Conservation (phyloP, 768 basidiomycete genomes). For the Pulveroboletus sp. region DNA sequence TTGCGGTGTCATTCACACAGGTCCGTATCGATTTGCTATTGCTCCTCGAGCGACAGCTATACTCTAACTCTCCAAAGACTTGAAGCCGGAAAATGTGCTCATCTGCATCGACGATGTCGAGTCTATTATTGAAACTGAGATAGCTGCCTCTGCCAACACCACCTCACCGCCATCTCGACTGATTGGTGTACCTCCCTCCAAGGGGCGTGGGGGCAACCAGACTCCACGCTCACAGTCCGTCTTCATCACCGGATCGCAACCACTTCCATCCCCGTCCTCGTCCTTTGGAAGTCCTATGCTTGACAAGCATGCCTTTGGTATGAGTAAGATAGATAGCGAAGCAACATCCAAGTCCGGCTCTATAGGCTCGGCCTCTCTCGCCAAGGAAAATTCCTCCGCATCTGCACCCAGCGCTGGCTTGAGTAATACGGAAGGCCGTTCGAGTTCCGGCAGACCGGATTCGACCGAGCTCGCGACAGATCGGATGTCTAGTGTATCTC, state of each 20-base stretch:
- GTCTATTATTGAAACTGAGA: conserved; percentile 80
- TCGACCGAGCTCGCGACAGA: conserved; percentile 47
- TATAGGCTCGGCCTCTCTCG: conserved; percentile 21
- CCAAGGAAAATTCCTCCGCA: conserved; percentile 22
- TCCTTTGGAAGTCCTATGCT: conserved; percentile 71
- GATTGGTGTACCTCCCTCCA: conserved; percentile 89
- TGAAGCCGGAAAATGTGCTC: conserved; percentile 97
- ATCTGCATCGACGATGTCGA: conserved; percentile 98
- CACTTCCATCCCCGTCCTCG: conserved; percentile 81
- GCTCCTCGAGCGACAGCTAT: too few relatives aligned
- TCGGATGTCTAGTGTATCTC: conserved; percentile 46
- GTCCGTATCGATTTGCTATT: too few relatives aligned
- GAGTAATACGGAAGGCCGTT: conserved; percentile 10
- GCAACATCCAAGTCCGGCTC: conserved; percentile 35
- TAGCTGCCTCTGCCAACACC: conserved; percentile 42
- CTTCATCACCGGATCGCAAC: conserved; percentile 91
- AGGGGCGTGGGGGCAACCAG: conserved; percentile 93
- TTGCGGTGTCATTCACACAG: conserved; percentile 96
- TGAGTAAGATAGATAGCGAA: conserved; percentile 79
- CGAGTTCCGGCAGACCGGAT: conserved; percentile 26
- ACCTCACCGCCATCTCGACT: conserved; percentile 52
- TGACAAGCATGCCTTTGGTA: conserved; percentile 87
- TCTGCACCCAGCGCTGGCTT: conserved; percentile 11
- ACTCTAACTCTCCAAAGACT: too few relatives aligned
- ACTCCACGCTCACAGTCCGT: conserved; percentile 81